These are phyloP conservation scores for Bipolaris cookei DNA, from an alignment of 2,329 filamentous ascomycete genomes.

Conservation along the genomic window DNA sequence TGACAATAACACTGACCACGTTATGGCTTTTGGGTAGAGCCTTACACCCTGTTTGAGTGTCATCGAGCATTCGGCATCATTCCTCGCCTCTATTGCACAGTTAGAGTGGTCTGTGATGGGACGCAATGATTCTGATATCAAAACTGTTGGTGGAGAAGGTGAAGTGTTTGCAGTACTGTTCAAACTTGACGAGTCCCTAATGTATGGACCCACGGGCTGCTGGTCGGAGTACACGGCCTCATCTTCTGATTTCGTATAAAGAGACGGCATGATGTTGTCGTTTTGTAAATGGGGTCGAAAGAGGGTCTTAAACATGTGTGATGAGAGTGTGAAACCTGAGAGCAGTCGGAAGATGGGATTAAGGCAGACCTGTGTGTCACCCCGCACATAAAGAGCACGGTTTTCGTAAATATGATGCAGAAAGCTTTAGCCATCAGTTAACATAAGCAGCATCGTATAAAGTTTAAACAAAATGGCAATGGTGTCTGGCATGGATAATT, in stretches of 20 bases:
- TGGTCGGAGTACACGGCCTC: not conserved
- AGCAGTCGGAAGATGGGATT: not conserved
- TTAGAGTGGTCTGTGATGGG: not conserved
- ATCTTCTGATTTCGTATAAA: not conserved
- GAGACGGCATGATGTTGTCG: not conserved
- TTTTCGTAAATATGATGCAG: no score
- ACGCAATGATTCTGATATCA: not conserved
- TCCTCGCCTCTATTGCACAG: not conserved
- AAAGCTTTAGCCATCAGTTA: no score
- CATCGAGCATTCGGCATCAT: slow-evolving; percentile 30
- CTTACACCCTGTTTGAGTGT: slow-evolving; percentile 71
- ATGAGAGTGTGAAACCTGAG: not conserved
- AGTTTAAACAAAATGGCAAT: no score
- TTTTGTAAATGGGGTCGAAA: not conserved
- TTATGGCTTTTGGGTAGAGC: slow-evolving; percentile 84
- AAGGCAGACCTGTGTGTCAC: not conserved
- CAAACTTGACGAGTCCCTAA: slow-evolving; percentile 1
- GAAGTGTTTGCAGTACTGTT: not conserved
- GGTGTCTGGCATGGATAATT: no score
- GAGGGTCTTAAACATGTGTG: not conserved
- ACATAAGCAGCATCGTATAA: no score
- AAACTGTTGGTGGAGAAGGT: not conserved
- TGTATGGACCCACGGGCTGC: not conserved
- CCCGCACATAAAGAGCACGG: not conserved
- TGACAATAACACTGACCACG: slow-evolving; percentile 80